Conservation (phyloP, 805 yeast genomes). For the Lipomyces yamadae region DNA sequence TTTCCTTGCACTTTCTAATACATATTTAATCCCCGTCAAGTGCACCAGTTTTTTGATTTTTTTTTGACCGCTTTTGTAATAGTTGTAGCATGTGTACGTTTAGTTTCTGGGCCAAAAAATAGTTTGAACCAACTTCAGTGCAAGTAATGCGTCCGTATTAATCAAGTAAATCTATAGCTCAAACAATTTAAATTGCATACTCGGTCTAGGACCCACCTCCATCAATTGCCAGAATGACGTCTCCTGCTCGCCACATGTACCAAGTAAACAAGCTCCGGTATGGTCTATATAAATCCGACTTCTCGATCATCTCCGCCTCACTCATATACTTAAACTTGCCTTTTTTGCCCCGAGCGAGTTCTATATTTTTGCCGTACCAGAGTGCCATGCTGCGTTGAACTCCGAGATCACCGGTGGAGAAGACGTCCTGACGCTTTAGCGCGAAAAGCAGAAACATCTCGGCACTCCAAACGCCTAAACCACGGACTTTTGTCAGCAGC, state of each 20-base stretch:
- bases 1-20: neutral
- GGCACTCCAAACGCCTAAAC: constrained; percentile 84
- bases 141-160: too few relatives aligned
- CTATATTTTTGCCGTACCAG: constrained; percentile 62
- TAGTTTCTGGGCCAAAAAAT: neutral
- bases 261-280: constrained; percentile 49
- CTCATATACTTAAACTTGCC: constrained; percentile 45
- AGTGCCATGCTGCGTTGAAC: constrained; percentile 77
- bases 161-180: too few relatives aligned
- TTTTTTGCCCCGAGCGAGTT: constrained; percentile 48
- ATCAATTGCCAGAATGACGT: constrained; percentile 33
- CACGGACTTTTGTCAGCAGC: constrained; percentile 61
- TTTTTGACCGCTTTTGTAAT: neutral
- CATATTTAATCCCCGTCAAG: neutral
- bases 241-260: constrained; percentile 39
- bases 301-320: constrained; percentile 63
- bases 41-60: neutral
- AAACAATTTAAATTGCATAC: too few relatives aligned
- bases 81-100: neutral
- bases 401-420: constrained; percentile 81
- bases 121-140: too few relatives aligned
- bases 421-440: constrained; percentile 67
- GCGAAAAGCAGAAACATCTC: constrained; percentile 83
- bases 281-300: constrained; percentile 67
- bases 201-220: constrained; percentile 13